A percentile compares a stretch with the other conserved stretches of the same genome.
Evolutionary conservation across 257 asterid species (phyloP).

Genomic region (Fraxinus pennsylvanica): DNA sequence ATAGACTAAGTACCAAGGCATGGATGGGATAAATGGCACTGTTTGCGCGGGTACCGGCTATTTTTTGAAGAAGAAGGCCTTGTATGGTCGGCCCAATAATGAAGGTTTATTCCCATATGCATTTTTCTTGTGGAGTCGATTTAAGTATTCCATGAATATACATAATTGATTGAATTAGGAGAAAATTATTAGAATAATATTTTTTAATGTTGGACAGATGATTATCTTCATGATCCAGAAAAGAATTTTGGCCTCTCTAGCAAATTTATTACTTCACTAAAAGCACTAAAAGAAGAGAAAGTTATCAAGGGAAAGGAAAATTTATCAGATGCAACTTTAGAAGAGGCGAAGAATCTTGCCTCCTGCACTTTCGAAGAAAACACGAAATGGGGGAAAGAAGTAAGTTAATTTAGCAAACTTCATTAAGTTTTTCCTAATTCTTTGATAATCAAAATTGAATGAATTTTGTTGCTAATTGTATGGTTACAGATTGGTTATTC

Average conservation of each 20-base stretch:
- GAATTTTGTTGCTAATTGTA: background rate
- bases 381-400: slow-evolving; percentile 83
- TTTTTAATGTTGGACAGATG: slow-evolving; percentile 39
- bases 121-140: background rate
- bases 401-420: slow-evolving; percentile 22
- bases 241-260: slow-evolving; percentile 52
- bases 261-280: slow-evolving; percentile 49
- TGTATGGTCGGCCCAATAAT: slow-evolving; percentile 49
- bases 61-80: slow-evolving; percentile 63
- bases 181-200: background rate
- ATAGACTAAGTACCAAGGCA: slow-evolving; percentile 84
- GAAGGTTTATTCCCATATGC: slow-evolving; percentile 37
- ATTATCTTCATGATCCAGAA: slow-evolving; percentile 41
- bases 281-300: slow-evolving; percentile 31
- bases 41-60: slow-evolving; percentile 77
- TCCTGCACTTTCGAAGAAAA: slow-evolving; percentile 67
- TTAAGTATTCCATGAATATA: background rate
- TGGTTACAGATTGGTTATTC: slow-evolving; percentile 69
- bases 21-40: slow-evolving; percentile 73
- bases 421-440: background rate
- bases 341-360: slow-evolving; percentile 63
- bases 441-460: background rate
- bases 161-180: background rate
- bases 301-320: slow-evolving; percentile 5
- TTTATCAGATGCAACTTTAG: slow-evolving; percentile 36